Conservation (phyloP, 2,329 filamentous ascomycete species). For the Ascochyta viciae-villosae region DNA sequence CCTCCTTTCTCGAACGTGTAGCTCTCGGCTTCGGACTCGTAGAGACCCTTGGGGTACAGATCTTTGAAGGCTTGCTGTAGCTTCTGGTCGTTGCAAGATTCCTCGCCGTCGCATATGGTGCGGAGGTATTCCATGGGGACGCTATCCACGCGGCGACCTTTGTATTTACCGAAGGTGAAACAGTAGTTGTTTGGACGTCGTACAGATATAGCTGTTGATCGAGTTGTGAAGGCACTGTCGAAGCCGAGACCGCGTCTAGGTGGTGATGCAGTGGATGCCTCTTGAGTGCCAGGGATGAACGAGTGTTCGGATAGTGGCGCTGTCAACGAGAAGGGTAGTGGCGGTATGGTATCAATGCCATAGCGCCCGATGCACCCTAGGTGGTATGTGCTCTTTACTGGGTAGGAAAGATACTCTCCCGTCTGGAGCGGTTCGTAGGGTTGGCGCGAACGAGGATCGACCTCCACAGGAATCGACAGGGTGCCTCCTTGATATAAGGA, state of each 20-base stretch:
- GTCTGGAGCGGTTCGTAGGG: conserved; percentile 13
- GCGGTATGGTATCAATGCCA: neutral
- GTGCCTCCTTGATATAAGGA: conserved; percentile 5
- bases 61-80: conserved; percentile 10
- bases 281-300: neutral
- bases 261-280: neutral
- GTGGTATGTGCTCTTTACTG: conserved; percentile 19
- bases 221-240: neutral
- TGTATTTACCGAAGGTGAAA: conserved; percentile 11
- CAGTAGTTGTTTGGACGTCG: conserved; percentile 15
- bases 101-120: conserved; percentile 1
- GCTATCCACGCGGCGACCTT: conserved; percentile 15
- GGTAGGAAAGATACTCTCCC: conserved; percentile 17
- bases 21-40: conserved; percentile 10
- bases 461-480: conserved; percentile 1
- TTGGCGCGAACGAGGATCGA: conserved; percentile 7
- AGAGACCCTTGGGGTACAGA: conserved; percentile 11
- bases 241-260: conserved; percentile 14
- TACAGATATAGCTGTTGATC: neutral
- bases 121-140: conserved; percentile 13
- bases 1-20: conserved; percentile 11
- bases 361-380: conserved; percentile 24
- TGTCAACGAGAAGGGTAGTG: conserved; percentile 11
- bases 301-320: conserved; percentile 6
- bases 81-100: conserved; percentile 6